Percentiles rank a stretch among this genome's conserved stretches.
phyloP scores from a whole-genome alignment of 164 flowering plant genomes.

The Pachysandra terminalis region DNA sequence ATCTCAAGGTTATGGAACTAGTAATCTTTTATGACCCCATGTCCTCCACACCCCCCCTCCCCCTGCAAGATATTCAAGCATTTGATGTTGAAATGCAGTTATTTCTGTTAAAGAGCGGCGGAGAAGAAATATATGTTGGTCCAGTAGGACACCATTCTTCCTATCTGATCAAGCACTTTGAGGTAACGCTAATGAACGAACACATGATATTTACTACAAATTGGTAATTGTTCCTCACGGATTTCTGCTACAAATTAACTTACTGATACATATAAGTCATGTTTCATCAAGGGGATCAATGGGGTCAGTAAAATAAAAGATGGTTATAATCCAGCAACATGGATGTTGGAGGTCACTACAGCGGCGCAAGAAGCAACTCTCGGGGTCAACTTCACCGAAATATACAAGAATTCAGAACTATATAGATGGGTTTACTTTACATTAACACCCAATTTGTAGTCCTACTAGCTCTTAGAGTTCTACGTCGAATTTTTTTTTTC shows the following conservation, averaged over 20 bases:
- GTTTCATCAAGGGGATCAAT: constrained; percentile 26
- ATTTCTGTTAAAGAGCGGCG: constrained; percentile 2
- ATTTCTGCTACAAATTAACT: neutral
- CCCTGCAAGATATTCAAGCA: no score
- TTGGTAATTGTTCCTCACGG: neutral
- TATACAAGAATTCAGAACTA: constrained; percentile 25
- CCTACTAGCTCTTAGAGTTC: neutral
- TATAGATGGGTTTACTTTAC: constrained; percentile 13
- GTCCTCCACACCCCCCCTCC: no score
- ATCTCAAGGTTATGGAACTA: neutral
- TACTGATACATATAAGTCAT: neutral
- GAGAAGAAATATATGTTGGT: constrained; percentile 10
- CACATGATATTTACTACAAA: neutral
- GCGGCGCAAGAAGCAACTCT: constrained; percentile 24
- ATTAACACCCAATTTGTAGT: neutral
- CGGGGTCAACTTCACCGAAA: constrained; percentile 26
- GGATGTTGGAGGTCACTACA: constrained; percentile 36
- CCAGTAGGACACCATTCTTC: neutral
- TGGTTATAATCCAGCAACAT: constrained; percentile 36
- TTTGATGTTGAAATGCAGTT: neutral
- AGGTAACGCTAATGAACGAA: neutral
- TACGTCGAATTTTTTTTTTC: neutral
- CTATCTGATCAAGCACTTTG: constrained; percentile 6
- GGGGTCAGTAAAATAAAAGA: constrained; percentile 29
- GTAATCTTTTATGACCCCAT: neutral